Evolutionary conservation across 352 stramenopile genomes (phyloP), one percentile per base, ranked within the genome.

Genomic region (Phytophthora palmivora): DNA sequence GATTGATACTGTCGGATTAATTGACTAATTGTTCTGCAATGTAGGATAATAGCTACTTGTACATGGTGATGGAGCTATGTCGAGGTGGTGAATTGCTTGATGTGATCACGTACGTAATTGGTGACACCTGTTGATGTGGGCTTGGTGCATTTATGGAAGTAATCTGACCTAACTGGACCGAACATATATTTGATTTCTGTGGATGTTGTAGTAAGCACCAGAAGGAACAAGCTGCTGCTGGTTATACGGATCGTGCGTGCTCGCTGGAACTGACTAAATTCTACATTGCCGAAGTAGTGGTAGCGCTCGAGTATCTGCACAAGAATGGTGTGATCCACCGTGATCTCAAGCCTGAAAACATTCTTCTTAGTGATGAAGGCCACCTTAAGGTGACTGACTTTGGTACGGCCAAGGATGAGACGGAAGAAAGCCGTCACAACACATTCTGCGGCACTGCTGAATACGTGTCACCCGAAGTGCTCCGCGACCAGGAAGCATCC

Each of bases 251-350:
- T 51, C 63, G 66, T 26, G 88, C 88, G 8, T 96, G 87, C 55
- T 83, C 80, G n/a, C 45, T 91, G 24, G 72, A 91, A 21, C 68
- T 98, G 12, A 94, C 92, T n/a, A 77, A 85, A 49, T 97, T 98
- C 55, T 95, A 98, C 64, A 97, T 98, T 28, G 82, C 94, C 15
- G 95, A 99, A 77, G 88, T 99, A 50, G 64, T 98, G 26, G 64
- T 96, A 5, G 96, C 95, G 18, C 72, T 99, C 14, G 79, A 96
- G 64, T 99, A 99, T 72, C 75, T 99, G 41, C 97, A 98, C 69
- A 86, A 84, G 30, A 92, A 91, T 49, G 82, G 95, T 45, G 79
- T 99, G 7, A 98, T 99, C 58, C 97, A 99, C 70, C 76, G 97
- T 33, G 97, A 99, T 67, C 89, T 99, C 21, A 97, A 97, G 59